These are phyloP conservation scores for Seminavis robusta DNA, from an alignment of 108 stramenopile genomes.

Conservation along the genomic window DNA sequence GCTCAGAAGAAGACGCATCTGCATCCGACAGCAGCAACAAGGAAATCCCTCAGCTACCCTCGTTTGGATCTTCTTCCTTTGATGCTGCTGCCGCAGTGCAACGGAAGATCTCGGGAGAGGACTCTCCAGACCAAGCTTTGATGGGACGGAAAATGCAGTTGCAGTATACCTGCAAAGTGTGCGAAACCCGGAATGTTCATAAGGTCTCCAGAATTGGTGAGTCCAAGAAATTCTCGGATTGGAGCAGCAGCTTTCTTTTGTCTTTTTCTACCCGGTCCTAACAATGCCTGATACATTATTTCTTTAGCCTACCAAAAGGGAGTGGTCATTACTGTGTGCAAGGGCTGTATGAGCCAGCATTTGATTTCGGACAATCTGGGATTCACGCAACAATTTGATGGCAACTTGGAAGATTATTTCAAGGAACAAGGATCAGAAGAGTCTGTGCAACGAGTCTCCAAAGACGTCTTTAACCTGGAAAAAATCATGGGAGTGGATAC, in stretches of 20 bases:
- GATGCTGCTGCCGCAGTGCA: no score
- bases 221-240: not conserved
- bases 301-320: slow-evolving; percentile 60
- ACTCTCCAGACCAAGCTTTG: no score
- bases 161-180: slow-evolving; percentile 82
- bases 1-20: no score
- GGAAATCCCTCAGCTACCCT: no score
- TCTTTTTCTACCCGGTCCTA: not conserved
- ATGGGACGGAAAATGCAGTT: slow-evolving; percentile 51
- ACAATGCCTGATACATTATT: not conserved
- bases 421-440: slow-evolving; percentile 15
- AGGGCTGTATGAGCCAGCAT: slow-evolving; percentile 62
- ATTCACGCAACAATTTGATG: slow-evolving; percentile 5
- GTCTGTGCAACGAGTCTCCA: slow-evolving; percentile 24
- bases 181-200: slow-evolving; percentile 57
- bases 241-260: slow-evolving; percentile 10
- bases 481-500: slow-evolving; percentile 12
- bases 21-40: no score
- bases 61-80: no score
- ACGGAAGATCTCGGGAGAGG: no score
- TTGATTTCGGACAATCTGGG: slow-evolving; percentile 80
- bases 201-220: slow-evolving; percentile 37
- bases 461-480: slow-evolving; percentile 39
- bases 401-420: slow-evolving; percentile 52
- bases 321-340: slow-evolving; percentile 71